These are phyloP conservation scores for Podospora pseudoanserina DNA, from an alignment of 495 filamentous ascomycete species.

Conservation along the genomic window DNA sequence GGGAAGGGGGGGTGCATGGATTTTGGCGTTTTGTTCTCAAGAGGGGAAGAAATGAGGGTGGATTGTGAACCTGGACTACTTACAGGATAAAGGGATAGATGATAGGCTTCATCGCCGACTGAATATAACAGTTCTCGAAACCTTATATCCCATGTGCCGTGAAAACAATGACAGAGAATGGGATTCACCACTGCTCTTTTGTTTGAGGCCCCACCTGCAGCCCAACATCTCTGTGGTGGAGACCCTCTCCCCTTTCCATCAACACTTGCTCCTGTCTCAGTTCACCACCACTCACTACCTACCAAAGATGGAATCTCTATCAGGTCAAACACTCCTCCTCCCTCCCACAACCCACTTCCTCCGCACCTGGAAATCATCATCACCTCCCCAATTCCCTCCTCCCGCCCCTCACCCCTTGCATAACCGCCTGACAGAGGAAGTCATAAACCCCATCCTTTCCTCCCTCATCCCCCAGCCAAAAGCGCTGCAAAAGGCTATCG, in stretches of 20 bases:
- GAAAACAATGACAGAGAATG: too few relatives aligned
- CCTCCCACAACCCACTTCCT: neutral
- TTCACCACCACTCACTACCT: neutral
- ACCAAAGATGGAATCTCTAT: neutral
- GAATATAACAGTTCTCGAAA: neutral
- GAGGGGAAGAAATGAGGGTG: neutral
- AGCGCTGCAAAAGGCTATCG: neutral
- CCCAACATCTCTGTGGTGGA: too few relatives aligned
- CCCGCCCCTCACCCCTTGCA: neutral
- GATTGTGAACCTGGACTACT: neutral
- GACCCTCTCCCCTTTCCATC: too few relatives aligned
- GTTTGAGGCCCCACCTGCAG: too few relatives aligned
- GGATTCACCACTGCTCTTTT: too few relatives aligned
- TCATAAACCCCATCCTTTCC: neutral
- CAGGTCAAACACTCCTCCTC: neutral
- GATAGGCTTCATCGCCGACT: neutral
- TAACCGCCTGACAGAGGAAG: neutral
- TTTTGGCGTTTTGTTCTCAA: neutral
- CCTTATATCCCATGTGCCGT: neutral
- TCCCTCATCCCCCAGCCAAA: neutral
- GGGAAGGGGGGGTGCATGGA: neutral
- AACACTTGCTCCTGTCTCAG: too few relatives aligned
- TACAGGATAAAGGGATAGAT: neutral
- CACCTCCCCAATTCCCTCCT: neutral
- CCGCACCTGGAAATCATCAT: neutral